Conservation (phyloP, 306 rosid species). For the Cucumis hystrix region DNA sequence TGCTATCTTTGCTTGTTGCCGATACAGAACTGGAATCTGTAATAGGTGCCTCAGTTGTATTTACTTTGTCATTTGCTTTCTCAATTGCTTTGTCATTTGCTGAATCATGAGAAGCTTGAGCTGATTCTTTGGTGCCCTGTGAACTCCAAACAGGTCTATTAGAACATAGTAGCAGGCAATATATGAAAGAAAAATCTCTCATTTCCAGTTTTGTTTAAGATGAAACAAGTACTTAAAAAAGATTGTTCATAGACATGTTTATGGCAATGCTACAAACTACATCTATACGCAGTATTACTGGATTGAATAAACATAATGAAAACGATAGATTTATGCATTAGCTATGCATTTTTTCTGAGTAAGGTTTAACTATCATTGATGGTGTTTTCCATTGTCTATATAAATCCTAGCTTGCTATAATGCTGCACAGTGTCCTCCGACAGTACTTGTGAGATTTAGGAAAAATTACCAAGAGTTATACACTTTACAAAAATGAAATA, state of each 20-base stretch:
- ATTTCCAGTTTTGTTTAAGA: not conserved
- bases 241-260: not conserved
- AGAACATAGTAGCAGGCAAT: not conserved
- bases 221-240: not conserved
- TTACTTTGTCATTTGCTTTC: slow-evolving; percentile 45
- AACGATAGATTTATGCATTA: not conserved
- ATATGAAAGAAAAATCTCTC: not conserved
- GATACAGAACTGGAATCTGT: slow-evolving; percentile 72
- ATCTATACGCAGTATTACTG: not conserved
- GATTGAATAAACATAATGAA: not conserved
- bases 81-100: slow-evolving; percentile 54
- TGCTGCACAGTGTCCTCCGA: not conserved
- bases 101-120: slow-evolving; percentile 70
- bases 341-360: not conserved
- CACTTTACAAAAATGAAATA: not conserved
- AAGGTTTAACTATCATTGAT: not conserved
- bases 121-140: slow-evolving; percentile 62
- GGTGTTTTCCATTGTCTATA: not conserved
- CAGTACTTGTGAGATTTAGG: not conserved
- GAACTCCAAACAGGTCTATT: slow-evolving; percentile 8
- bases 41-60: slow-evolving; percentile 64
- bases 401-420: not conserved
- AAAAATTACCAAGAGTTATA: not conserved
- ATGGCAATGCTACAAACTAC: not conserved
- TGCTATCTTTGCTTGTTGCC: slow-evolving; percentile 71